Percentiles rank a stretch among this genome's conserved stretches.
phyloP scores from a whole-genome alignment of 768 basidiomycete species.

The Mycena haematopus region DNA sequence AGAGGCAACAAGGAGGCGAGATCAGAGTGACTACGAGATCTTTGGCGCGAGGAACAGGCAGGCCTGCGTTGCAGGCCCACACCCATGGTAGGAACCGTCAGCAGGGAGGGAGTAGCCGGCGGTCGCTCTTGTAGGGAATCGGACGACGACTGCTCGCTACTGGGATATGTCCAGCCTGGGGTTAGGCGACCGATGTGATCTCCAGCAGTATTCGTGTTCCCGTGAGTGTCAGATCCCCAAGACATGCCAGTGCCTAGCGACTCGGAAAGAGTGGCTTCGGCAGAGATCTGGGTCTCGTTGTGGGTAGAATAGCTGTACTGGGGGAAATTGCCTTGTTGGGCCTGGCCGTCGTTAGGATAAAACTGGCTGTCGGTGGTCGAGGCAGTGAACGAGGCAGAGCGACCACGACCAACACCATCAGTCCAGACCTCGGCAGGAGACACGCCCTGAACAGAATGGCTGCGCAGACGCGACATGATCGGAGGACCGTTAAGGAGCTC shows the following conservation, averaged over 20 bases:
- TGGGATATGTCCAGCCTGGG: constrained; percentile 17
- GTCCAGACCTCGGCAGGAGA: constrained; percentile 23
- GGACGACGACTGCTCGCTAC: not conserved
- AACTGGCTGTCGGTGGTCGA: constrained; percentile 20
- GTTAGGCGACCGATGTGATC: constrained; percentile 4
- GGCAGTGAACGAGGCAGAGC: constrained; percentile 27
- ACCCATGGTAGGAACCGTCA: constrained; percentile 17
- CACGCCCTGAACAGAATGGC: constrained; percentile 12
- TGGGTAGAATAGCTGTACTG: constrained; percentile 5
- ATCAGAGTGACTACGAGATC: constrained; percentile 24
- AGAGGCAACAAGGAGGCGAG: constrained; percentile 12
- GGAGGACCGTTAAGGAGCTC: constrained; percentile 21
- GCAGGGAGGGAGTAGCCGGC: constrained; percentile 26
- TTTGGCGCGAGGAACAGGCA: constrained; percentile 15
- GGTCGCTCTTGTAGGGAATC: constrained; percentile 3
- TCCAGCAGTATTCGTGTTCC: not conserved
- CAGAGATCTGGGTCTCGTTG: constrained; percentile 20
- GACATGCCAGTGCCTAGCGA: constrained; percentile 19
- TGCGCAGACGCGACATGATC: constrained; percentile 22
- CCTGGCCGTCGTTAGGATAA: constrained; percentile 11
- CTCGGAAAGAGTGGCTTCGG: not conserved
- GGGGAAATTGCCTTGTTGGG: not conserved
- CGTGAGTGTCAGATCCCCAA: constrained; percentile 17
- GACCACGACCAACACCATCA: constrained; percentile 29
- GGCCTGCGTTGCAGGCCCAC: constrained; percentile 20